Percentiles rank a stretch among this genome's conserved stretches.
These are phyloP conservation scores for Coelastrella sp. DNA, from an alignment of 139 green algal species.

Conservation along the genomic window DNA sequence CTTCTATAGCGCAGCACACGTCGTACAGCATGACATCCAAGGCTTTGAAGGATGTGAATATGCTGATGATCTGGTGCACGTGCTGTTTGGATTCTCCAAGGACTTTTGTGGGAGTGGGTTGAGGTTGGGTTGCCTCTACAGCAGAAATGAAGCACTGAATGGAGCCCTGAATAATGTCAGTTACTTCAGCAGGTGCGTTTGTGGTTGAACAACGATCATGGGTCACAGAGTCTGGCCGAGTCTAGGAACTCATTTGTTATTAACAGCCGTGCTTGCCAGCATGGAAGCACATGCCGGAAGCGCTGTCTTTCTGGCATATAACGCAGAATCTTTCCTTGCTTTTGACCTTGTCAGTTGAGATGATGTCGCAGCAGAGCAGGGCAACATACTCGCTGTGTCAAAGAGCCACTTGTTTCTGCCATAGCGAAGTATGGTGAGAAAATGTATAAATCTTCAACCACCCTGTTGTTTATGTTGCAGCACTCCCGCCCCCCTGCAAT, in stretches of 20 bases:
- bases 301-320: too few relatives aligned
- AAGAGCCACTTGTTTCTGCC: too few relatives aligned
- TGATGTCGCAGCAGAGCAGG: too few relatives aligned
- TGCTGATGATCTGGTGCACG: slow-evolving; percentile 53
- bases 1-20: slow-evolving; percentile 60
- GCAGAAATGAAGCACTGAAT: slow-evolving; percentile 62
- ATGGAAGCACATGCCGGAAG: too few relatives aligned
- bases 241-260: too few relatives aligned
- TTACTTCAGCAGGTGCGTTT: slow-evolving; percentile 67
- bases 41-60: not conserved
- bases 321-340: too few relatives aligned
- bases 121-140: slow-evolving; percentile 77
- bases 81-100: slow-evolving; percentile 76
- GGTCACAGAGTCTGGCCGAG: too few relatives aligned
- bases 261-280: too few relatives aligned
- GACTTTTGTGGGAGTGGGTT: slow-evolving; percentile 73
- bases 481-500: slow-evolving; percentile 10
- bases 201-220: not conserved
- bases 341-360: too few relatives aligned
- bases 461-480: not conserved
- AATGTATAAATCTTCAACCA: not conserved
- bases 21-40: slow-evolving; percentile 59
- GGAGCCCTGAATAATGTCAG: slow-evolving; percentile 64
- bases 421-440: not conserved
- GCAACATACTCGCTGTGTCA: too few relatives aligned